Percentiles rank a stretch among this genome's conserved stretches.
phyloP scores from a whole-genome alignment of 306 rosid genomes.

The Carpinus fangiana region DNA sequence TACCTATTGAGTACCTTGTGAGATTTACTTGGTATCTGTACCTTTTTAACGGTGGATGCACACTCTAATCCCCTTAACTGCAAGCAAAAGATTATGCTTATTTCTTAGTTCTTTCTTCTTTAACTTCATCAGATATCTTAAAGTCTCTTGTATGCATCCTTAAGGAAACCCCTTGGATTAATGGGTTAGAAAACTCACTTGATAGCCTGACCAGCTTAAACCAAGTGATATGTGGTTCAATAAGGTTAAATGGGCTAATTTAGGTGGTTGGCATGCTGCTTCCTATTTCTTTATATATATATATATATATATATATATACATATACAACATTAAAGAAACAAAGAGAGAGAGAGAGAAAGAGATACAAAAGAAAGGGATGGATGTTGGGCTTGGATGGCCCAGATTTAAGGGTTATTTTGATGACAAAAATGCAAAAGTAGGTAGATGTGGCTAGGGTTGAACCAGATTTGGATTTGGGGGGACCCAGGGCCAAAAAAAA shows the following conservation, averaged over 20 bases:
- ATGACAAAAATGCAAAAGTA: too few relatives aligned
- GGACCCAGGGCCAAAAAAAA: too few relatives aligned
- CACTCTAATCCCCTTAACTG: slow-evolving; percentile 6
- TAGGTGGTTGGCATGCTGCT: background rate
- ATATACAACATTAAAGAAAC: too few relatives aligned
- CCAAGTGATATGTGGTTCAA: background rate
- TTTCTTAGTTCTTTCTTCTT: background rate
- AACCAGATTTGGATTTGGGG: too few relatives aligned
- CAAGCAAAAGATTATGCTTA: slow-evolving; percentile 26
- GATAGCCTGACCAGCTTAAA: background rate
- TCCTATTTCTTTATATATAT: too few relatives aligned
- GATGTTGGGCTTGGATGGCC: background rate
- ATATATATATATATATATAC: too few relatives aligned
- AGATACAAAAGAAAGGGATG: too few relatives aligned
- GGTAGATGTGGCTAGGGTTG: too few relatives aligned
- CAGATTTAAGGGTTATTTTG: background rate
- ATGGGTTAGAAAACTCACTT: background rate
- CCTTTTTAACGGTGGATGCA: background rate
- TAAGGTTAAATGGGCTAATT: background rate
- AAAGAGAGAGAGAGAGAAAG: too few relatives aligned
- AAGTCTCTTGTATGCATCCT: slow-evolving; percentile 11
- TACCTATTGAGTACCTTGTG: background rate
- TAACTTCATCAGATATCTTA: slow-evolving; percentile 11
- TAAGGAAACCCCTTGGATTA: background rate
- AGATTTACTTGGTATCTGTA: background rate